Evolutionary conservation across 768 basidiomycete genomes (phyloP), one percentile per base, ranked within the genome.

Genomic region (Collybia nuda): DNA sequence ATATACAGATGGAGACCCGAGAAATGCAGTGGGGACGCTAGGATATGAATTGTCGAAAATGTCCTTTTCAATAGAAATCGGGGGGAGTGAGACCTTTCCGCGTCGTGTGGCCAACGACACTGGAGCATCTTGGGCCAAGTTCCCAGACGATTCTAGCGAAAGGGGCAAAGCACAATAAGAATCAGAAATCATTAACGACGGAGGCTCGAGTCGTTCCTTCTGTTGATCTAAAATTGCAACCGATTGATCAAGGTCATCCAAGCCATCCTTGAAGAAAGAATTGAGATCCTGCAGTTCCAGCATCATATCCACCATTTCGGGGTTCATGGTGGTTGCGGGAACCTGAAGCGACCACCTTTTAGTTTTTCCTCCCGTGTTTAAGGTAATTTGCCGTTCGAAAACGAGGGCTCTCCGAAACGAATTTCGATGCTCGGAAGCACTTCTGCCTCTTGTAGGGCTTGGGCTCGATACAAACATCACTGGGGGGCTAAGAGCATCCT

Each of bases 21-120:
- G 54, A 54, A 75, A 75, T 28, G 74, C 72, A 15, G 74, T 72
- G 23, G 77, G 76, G 40, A 76, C 72, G 35, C 62, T 66, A 23
- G 76, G 73, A 62, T 76, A 75, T 3, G 62, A 51, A 21, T 65
- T 59, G 21, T 64, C 56, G 5, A 54, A 45, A 1, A 47, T 23
- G 36, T 53, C 44, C 6, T 52, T 48, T 42, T 61, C 63, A 17
- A 61, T 46, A 8, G 61, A 52, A 17, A 75, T 52, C 1, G 68
- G 67, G 17, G 74, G 59, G 36, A 66, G 66, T 6, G 62, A 45
- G 29, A 56, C 61, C 51, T 67, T 74, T 23, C 76, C 74, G 50
- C 75, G 63, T 18, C 73, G 69, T 46, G 60, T 60, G 48, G 75
- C 72, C 23, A 74, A 55, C 22, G 68, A 55, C 37, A 64, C 48